Evolutionary conservation across 495 filamentous ascomycete species (phyloP).

Genomic region (Daldinia bambusicola): DNA sequence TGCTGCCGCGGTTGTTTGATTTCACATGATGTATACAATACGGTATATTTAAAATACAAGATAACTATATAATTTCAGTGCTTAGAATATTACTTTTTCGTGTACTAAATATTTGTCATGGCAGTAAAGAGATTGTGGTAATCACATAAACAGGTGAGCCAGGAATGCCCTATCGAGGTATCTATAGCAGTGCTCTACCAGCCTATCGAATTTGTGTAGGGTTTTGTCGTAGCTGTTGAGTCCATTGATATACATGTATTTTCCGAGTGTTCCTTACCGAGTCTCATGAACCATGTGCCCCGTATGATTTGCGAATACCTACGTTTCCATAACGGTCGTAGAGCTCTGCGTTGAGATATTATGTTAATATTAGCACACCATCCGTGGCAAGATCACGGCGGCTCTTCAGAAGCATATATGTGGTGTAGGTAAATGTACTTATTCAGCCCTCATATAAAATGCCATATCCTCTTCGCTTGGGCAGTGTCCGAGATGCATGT

Average conservation of each 20-base stretch:
- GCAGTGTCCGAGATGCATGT: conserved; percentile 3
- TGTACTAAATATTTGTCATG: too few relatives aligned
- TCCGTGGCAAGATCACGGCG: conserved; percentile 20
- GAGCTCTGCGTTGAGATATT: background rate
- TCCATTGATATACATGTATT: background rate
- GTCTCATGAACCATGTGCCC: background rate
- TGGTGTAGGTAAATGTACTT: background rate
- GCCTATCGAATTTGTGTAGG: too few relatives aligned
- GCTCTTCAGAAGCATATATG: conserved; percentile 14
- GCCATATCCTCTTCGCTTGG: conserved; percentile 1
- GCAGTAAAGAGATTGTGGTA: too few relatives aligned
- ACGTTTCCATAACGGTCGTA: background rate
- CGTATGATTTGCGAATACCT: background rate
- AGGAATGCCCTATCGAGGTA: too few relatives aligned
- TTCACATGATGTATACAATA: background rate
- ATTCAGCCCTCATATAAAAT: background rate
- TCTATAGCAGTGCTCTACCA: background rate
- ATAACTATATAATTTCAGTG: too few relatives aligned
- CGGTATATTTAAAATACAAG: background rate
- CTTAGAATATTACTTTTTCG: too few relatives aligned
- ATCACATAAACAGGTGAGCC: too few relatives aligned
- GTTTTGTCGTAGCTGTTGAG: too few relatives aligned
- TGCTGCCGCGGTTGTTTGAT: background rate
- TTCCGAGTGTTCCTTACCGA: background rate
- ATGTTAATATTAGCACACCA: conserved; percentile 11